Evolutionary conservation across 2,329 filamentous ascomycete species (phyloP).

Genomic region (Chrysoporthe puriensis): DNA sequence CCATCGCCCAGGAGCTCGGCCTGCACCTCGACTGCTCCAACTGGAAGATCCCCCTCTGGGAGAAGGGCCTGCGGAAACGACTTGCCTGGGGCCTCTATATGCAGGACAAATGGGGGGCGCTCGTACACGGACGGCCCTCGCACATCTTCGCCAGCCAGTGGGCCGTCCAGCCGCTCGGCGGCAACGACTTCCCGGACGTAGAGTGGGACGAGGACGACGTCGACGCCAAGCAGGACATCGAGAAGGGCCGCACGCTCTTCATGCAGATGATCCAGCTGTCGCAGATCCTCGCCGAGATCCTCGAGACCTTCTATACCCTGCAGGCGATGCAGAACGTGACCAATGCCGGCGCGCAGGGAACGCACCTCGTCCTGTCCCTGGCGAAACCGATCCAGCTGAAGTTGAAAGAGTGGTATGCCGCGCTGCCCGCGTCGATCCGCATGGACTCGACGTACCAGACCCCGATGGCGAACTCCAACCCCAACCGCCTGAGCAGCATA

Average conservation of each 20-base stretch:
- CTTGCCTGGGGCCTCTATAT: constrained; percentile 68
- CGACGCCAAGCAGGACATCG: constrained; percentile 67
- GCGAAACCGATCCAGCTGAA: constrained; percentile 83
- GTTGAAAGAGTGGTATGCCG: constrained; percentile 80
- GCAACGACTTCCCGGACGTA: constrained; percentile 74
- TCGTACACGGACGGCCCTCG: constrained; percentile 84
- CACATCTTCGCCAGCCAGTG: constrained; percentile 73
- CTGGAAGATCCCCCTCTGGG: constrained; percentile 67
- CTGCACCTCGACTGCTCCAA: constrained; percentile 63
- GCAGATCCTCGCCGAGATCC: constrained; percentile 76
- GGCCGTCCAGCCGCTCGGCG: constrained; percentile 70
- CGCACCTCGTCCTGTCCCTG: constrained; percentile 71
- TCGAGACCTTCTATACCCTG: constrained; percentile 82
- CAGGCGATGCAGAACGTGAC: constrained; percentile 72
- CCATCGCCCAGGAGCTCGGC: constrained; percentile 61
- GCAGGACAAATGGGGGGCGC: constrained; percentile 77
- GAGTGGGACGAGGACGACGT: constrained; percentile 65
- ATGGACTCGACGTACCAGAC: constrained; percentile 64
- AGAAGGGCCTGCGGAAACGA: constrained; percentile 62
- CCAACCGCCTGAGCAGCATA: constrained; percentile 59
- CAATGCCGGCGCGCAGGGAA: constrained; percentile 69
- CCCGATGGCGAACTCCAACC: constrained; percentile 39
- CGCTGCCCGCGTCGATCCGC: constrained; percentile 63
- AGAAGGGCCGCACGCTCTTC: constrained; percentile 72
- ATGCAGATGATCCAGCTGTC: constrained; percentile 76